Conservation (phyloP, 2,329 filamentous ascomycete species). For the Ustulina deusta region DNA sequence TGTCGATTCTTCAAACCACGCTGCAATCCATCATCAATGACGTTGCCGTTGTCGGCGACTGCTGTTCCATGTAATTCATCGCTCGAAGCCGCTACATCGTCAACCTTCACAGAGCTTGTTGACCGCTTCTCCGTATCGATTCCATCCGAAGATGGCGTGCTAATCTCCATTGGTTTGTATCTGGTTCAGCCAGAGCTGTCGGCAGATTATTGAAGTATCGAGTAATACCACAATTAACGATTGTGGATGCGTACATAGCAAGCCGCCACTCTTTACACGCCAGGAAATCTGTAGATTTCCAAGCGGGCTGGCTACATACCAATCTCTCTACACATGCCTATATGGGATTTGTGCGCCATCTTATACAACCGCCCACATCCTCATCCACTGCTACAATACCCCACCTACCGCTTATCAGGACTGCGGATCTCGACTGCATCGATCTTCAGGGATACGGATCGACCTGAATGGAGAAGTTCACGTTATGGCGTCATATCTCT, state of each 20-base stretch:
- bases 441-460: conserved; percentile 18
- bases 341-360: neutral
- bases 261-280: neutral
- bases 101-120: conserved; percentile 27
- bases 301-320: neutral
- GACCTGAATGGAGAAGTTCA: conserved; percentile 13
- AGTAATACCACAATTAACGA: neutral
- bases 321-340: neutral
- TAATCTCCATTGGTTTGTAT: conserved; percentile 18
- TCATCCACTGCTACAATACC: conserved; percentile 22
- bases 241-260: neutral
- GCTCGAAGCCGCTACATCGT: conserved; percentile 6
- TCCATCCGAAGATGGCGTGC: conserved; percentile 18
- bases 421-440: conserved; percentile 29
- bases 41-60: conserved; percentile 44
- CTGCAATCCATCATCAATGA: conserved; percentile 48
- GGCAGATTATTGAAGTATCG: neutral
- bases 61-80: conserved; percentile 20
- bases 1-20: conserved; percentile 49
- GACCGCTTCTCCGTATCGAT: conserved; percentile 31
- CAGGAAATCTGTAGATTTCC: neutral
- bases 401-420: conserved; percentile 35
- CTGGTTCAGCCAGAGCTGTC: neutral
- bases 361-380: conserved; percentile 15
- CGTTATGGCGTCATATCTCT: conserved; percentile 27